Evolutionary conservation across 768 basidiomycete genomes (phyloP), one percentile per base, ranked within the genome.

Genomic region (Cyclocybe aegerita): DNA sequence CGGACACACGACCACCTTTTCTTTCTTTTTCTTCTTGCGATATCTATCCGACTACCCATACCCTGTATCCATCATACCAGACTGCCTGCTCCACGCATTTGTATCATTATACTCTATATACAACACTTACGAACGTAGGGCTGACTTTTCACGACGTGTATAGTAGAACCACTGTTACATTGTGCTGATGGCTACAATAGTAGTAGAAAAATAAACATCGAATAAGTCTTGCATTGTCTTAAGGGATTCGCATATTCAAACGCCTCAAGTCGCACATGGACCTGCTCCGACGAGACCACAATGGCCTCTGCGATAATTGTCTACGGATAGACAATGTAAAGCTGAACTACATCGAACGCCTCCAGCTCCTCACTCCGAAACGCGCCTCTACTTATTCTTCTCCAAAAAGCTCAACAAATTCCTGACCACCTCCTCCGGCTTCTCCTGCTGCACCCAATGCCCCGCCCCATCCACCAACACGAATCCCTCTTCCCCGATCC

Each of bases 401-500:
- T 46, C 57, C 12, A 63, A 37, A 56, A 84, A 82, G 29, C 60
- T 50, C 43, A 73, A 43, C 46, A 83, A 48, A 43, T 68, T 63
- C 14, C 65, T 40, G 6, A 79, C 61, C 11, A 84, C 73, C 9
- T 56, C 67, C 39, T 70, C 70, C 9, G 78, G 74, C 29, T 70
- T 54, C 59, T 84, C 83, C 59, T 85, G 81, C 60, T 81, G 82
- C 12, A 78, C 80, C 83, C 83, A 84, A 63, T 85, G 85, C 0
- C 83, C 85, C 0, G 81, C 82, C 3, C 75, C 77, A 2, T 75
- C 66, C 7, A 85, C 65, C 38, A 86, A 52, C n/a, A 81, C 71
- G 31, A 82, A 70, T 32, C 77, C 72, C 32, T 77, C 72, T 33
- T 67, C 64, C 15, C 56, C 55, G 72, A 80, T 78, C 15, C 56